Conservation (phyloP, 1,284 basidiomycete species). For the Flammula alnicola region DNA sequence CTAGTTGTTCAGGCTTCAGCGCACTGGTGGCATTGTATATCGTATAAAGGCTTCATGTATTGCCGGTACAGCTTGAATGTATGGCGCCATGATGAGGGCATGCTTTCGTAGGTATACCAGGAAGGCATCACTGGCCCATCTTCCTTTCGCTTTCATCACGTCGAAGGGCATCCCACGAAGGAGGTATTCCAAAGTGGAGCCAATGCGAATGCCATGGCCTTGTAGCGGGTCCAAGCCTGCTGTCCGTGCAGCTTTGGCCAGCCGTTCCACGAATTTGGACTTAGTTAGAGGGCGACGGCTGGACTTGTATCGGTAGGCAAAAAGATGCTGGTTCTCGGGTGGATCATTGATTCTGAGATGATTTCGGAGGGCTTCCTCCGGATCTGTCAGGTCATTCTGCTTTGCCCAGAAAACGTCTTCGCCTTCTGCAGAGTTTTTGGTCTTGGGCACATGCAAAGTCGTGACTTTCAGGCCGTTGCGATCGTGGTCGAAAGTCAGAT, state of each 20-base stretch:
- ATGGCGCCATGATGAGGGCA: conserved; percentile 30
- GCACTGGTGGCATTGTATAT: conserved; percentile 26
- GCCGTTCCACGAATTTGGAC: conserved; percentile 27
- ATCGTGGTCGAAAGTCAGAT: conserved; percentile 14
- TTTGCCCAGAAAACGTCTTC: conserved; percentile 24
- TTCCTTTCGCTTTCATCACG: conserved; percentile 35
- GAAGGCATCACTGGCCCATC: conserved; percentile 42
- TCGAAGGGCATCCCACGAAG: conserved; percentile 40
- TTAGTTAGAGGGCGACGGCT: conserved; percentile 31
- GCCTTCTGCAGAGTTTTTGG: conserved; percentile 28
- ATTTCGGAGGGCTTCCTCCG: conserved; percentile 6
- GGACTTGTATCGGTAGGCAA: conserved; percentile 8
- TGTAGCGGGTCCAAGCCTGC: conserved; percentile 24
- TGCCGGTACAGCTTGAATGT: conserved; percentile 24
- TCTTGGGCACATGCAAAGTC: conserved; percentile 32
- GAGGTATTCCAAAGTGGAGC: conserved; percentile 42
- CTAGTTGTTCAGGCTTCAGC: no score
- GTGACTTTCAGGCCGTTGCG: conserved; percentile 24
- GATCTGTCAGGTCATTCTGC: conserved; percentile 14
- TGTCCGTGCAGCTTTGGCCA: conserved; percentile 22
- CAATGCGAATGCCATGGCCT: conserved; percentile 44
- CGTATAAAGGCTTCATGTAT: conserved; percentile 18
- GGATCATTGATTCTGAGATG: conserved; percentile 16
- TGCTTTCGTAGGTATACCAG: conserved; percentile 31
- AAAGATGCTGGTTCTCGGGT: conserved; percentile 3